Evolutionary conservation across 2,329 filamentous ascomycete genomes (phyloP), one percentile per base, ranked within the genome.

Genomic region (Boeremia lycopersici): DNA sequence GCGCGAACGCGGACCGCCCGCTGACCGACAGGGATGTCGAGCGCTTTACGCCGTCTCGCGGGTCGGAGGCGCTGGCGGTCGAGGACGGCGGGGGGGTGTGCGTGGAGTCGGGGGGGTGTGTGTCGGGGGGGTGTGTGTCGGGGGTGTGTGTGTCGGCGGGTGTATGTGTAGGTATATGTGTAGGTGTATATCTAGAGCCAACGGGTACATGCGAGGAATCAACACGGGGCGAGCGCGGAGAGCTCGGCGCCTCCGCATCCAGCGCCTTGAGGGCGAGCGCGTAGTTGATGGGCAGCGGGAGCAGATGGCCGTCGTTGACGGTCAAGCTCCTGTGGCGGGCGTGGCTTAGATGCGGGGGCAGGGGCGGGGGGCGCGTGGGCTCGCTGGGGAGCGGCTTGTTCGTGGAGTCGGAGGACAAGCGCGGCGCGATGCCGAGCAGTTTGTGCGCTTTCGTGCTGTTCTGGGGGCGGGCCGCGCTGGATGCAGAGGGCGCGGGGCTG

Each of bases 391-490:
- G 54, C 19, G 56, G 60, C 48, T 56, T 49, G 13, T 54, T 49
- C 4, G 45, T 6, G 35, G 25, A 66, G 19, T 68, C 68, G 12
- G 58, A 53, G 13, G 63, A 56, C 19, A 59, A 56, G 11, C 63
- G 47, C 35, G 59, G 23, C 50, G 68, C 60, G 33, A 78, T 70
- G 15, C 77, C 76, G 42, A 78, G 67, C 15, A 78, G 67, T 57
- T 69, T 76, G 64, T 77, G 76, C 25, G 77, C 75, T 57, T 79
- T 78, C 11, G 67, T 65, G 49, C 68, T 64, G 45, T 74, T 68
- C 46, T 63, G 66, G 35, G 51, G 55, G 43, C 65, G 64, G 67
- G 71, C 71, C 42, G 68, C 66, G 61, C 59, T 63, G 42, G 71
- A 70, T 38, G 68, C 69, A 58, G 72, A 74, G 30, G 48, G 54